A percentile compares a stretch with the other conserved stretches of the same genome.
These are phyloP conservation scores for Lecanicillium sp. DNA, from an alignment of 2,329 filamentous ascomycete species.

Conservation along the genomic window DNA sequence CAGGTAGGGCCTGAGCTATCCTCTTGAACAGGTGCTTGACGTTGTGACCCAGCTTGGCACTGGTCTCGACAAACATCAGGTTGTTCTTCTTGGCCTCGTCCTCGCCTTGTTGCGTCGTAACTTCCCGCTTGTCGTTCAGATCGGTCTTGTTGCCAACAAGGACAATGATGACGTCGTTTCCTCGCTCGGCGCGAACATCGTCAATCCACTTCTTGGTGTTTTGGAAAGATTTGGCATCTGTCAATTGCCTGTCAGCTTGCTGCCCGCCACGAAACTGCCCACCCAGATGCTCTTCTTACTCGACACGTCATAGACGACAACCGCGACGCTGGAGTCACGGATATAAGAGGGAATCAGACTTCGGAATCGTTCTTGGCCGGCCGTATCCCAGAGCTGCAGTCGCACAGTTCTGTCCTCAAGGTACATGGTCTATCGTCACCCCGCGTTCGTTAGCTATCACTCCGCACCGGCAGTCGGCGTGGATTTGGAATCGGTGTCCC, in stretches of 20 bases:
- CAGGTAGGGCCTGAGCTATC: constrained; percentile 95
- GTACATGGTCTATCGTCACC: constrained; percentile 77
- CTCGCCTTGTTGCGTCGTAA: constrained; percentile 92
- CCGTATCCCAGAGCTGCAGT: constrained; percentile 97
- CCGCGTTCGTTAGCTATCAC: background rate
- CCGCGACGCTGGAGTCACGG: constrained; percentile 93
- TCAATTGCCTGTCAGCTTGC: background rate
- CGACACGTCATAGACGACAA: constrained; percentile 98
- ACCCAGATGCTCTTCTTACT: constrained; percentile 50
- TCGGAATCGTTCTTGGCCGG: constrained; percentile 94
- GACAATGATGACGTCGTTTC: constrained; percentile 98
- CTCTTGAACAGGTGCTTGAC: constrained; percentile 96
- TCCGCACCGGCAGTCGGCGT: background rate
- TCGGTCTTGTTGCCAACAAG: constrained; percentile 99
- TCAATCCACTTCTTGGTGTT: constrained; percentile 99
- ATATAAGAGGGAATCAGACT: constrained; percentile 98
- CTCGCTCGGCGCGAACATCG: constrained; percentile 91
- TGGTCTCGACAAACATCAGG: constrained; percentile 98
- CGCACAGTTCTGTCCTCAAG: constrained; percentile 96
- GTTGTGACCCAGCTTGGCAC: constrained; percentile 94
- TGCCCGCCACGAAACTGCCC: constrained; percentile 8
- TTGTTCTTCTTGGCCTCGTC: constrained; percentile 98
- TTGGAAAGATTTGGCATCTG: constrained; percentile 91
- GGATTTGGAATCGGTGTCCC: constrained; percentile 20
- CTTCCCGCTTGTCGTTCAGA: constrained; percentile 95